Conservation (phyloP, 441 rosid genomes). For the Gossypium davidsonii region DNA sequence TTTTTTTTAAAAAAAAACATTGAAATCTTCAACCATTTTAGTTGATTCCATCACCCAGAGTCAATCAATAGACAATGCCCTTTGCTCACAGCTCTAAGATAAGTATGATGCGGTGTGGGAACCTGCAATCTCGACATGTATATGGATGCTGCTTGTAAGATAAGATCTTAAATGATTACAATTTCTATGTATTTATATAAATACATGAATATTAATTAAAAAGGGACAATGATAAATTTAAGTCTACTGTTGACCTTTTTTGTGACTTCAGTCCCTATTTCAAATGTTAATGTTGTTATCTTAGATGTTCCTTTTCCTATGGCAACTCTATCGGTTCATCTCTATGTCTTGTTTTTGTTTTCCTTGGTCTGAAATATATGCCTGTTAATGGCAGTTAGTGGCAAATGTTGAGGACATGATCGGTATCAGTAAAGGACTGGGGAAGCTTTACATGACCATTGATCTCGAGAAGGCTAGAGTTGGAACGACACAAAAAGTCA, state of each 20-base stretch:
- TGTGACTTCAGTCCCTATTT: background rate
- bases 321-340: background rate
- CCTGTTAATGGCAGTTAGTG: background rate
- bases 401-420: slow-evolving; percentile 66
- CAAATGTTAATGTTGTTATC: background rate
- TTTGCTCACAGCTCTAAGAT: no score
- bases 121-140: no score
- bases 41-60: background rate
- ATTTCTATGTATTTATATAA: no score
- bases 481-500: slow-evolving; percentile 74
- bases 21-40: background rate
- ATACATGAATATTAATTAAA: no score
- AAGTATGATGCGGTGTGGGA: no score
- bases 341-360: background rate
- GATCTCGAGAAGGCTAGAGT: slow-evolving; percentile 89
- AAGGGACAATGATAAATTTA: no score
- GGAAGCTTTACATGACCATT: slow-evolving; percentile 65
- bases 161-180: no score
- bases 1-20: no score
- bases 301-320: background rate
- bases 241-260: background rate
- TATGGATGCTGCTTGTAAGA: no score
- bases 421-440: slow-evolving; percentile 74
- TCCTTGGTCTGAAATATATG: background rate
- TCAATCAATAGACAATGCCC: background rate